These are phyloP conservation scores for Mycena belliarum DNA, from an alignment of 768 basidiomycete genomes.

Conservation along the genomic window DNA sequence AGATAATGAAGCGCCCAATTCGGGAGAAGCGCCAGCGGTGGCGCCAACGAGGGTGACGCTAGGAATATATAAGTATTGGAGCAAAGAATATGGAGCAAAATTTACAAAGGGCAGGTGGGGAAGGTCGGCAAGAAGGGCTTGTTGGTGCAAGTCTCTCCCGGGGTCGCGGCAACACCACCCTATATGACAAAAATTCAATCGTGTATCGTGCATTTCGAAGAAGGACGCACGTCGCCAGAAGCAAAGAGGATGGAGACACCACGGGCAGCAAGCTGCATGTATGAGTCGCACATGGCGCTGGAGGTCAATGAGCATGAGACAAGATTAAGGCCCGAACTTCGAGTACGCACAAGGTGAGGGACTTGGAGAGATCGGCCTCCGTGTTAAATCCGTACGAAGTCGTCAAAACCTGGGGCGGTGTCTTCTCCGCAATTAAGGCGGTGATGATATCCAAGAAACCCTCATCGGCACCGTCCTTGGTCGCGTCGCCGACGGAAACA, in stretches of 20 bases:
- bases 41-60: constrained; percentile 42
- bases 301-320: not conserved
- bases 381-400: constrained; percentile 53
- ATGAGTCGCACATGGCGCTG: constrained; percentile 21
- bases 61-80: constrained; percentile 11
- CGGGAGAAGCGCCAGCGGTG: constrained; percentile 34
- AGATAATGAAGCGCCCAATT: constrained; percentile 43
- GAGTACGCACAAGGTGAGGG: constrained; percentile 13
- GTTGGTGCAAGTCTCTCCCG: constrained; percentile 32
- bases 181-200: not conserved
- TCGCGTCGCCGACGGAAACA: constrained; percentile 23
- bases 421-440: constrained; percentile 14
- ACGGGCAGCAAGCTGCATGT: constrained; percentile 42
- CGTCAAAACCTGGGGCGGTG: constrained; percentile 45
- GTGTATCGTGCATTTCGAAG: not conserved
- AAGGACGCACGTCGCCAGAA: constrained; percentile 33
- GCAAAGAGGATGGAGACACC: constrained; percentile 50
- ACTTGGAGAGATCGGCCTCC: constrained; percentile 34
- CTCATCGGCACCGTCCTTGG: constrained; percentile 18
- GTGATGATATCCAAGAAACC: constrained; percentile 22
- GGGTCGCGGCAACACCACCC: constrained; percentile 39
- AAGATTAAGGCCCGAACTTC: not conserved
- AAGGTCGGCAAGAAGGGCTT: constrained; percentile 48
- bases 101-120: constrained; percentile 42
- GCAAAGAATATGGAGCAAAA: not conserved